These are phyloP conservation scores for Psilocybe cubensis DNA, from an alignment of 768 basidiomycete genomes.

Conservation along the genomic window DNA sequence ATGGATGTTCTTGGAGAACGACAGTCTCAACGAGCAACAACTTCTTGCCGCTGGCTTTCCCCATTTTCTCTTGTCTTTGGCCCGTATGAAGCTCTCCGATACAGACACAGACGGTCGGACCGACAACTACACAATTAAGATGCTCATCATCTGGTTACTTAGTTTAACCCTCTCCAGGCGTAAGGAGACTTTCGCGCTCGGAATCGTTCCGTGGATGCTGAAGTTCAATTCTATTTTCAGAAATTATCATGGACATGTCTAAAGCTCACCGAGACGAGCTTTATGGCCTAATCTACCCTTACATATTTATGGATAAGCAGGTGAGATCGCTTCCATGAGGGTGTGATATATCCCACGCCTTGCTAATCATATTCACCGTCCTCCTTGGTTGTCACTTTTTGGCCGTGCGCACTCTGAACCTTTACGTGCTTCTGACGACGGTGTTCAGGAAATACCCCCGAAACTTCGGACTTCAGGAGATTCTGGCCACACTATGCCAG, in stretches of 20 bases:
- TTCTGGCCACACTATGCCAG: not conserved
- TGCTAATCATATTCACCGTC: not conserved
- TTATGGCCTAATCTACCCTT: conserved; percentile 28
- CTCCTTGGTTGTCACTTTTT: conserved; percentile 5
- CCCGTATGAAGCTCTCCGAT: conserved; percentile 16
- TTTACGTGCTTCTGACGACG: not conserved
- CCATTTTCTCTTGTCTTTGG: conserved; percentile 37
- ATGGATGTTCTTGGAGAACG: conserved; percentile 65
- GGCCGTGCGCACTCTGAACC: not conserved
- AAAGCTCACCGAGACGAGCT: conserved; percentile 43
- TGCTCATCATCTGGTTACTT: conserved; percentile 43
- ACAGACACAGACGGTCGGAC: conserved; percentile 8
- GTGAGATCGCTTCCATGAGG: conserved; percentile 15
- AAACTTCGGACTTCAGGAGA: not conserved
- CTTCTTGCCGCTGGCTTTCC: conserved; percentile 44
- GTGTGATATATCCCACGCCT: conserved; percentile 15
- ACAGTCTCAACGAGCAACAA: conserved; percentile 48
- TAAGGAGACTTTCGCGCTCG: conserved; percentile 27
- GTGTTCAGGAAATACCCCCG: not conserved
- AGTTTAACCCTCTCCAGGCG: conserved; percentile 42
- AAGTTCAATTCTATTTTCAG: conserved; percentile 19
- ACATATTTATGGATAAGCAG: conserved; percentile 22
- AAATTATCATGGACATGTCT: conserved; percentile 39
- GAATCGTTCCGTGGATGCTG: conserved; percentile 17
- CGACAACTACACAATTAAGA: conserved; percentile 22